A percentile compares a stretch with the other conserved stretches of the same genome.
These are phyloP conservation scores for Arthrobotrys megalospora DNA, from an alignment of 2,329 filamentous ascomycete species.

Conservation along the genomic window DNA sequence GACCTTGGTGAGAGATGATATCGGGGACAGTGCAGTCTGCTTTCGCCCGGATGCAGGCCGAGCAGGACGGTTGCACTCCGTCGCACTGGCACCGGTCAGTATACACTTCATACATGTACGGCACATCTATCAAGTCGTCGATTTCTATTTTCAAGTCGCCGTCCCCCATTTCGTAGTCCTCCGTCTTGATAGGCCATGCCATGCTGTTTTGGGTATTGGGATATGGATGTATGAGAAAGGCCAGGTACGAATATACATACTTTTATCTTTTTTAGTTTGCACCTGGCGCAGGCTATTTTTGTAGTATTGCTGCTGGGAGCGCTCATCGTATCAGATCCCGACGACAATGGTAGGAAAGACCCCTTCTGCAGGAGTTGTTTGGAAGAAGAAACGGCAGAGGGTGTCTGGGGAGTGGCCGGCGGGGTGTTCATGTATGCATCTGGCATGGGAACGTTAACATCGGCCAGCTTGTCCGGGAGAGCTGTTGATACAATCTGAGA, in stretches of 20 bases:
- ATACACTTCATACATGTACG: no score
- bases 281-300: conserved; percentile 49
- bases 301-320: neutral
- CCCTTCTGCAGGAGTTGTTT: neutral
- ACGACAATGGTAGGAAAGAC: neutral
- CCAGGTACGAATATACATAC: conserved; percentile 2
- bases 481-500: neutral
- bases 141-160: no score
- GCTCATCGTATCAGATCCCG: neutral
- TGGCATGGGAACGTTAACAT: neutral
- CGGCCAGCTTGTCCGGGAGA: neutral
- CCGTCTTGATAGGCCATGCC: no score
- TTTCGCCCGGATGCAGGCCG: conserved; percentile 28
- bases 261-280: conserved; percentile 58
- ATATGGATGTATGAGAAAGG: no score
- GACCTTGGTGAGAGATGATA: conserved; percentile 42
- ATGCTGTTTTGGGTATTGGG: no score
- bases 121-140: no score
- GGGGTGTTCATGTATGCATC: conserved; percentile 42
- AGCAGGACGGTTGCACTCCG: conserved; percentile 46
- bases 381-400: conserved; percentile 2
- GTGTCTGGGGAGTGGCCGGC: conserved; percentile 39
- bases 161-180: no score
- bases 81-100: conserved; percentile 36
- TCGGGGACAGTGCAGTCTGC: conserved; percentile 44